Percentiles rank a stretch among this genome's conserved stretches.
Evolutionary conservation across 2,329 filamentous ascomycete genomes (phyloP).

Genomic region (Sarocladiaceae sp.): DNA sequence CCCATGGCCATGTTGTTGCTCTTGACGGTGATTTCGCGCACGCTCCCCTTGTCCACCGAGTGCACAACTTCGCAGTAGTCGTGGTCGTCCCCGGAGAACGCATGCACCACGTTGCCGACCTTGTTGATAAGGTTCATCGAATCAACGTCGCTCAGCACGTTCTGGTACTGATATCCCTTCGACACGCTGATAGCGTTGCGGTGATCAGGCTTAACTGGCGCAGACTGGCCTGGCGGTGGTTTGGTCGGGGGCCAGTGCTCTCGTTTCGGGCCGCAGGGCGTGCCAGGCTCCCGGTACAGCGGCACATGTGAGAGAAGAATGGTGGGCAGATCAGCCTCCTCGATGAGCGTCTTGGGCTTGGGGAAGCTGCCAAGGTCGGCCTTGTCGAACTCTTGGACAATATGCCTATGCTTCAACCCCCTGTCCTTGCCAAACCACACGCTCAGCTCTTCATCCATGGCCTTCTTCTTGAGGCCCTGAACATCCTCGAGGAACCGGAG

Average conservation of each 20-base stretch:
- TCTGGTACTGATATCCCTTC: constrained; percentile 92
- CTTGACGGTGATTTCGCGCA: constrained; percentile 89
- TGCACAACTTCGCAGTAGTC: constrained; percentile 94
- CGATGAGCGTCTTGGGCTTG: constrained; percentile 21
- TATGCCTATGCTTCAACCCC: constrained; percentile 50
- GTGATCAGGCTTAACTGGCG: constrained; percentile 53
- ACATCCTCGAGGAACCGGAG: constrained; percentile 69
- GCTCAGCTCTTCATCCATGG: constrained; percentile 62
- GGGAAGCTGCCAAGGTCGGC: constrained; percentile 26
- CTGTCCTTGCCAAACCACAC: constrained; percentile 48
- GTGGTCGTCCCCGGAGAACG: constrained; percentile 95
- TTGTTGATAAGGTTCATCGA: constrained; percentile 70
- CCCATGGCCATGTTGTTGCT: constrained; percentile 96
- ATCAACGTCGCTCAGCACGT: constrained; percentile 73
- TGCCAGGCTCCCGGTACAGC: constrained; percentile 72
- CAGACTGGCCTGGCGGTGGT: constrained; percentile 51
- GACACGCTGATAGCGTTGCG: constrained; percentile 72
- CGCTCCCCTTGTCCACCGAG: constrained; percentile 56
- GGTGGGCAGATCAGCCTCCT: constrained; percentile 66
- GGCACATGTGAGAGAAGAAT: constrained; percentile 89
- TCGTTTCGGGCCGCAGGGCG: constrained; percentile 78
- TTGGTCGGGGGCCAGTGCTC: constrained; percentile 74
- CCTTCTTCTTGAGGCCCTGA: constrained; percentile 57
- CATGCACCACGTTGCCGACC: constrained; percentile 74
- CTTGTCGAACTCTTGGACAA: constrained; percentile 51